phyloP scores from a whole-genome alignment of 2,329 filamentous ascomycete genomes.

The Penicillium carneum region DNA sequence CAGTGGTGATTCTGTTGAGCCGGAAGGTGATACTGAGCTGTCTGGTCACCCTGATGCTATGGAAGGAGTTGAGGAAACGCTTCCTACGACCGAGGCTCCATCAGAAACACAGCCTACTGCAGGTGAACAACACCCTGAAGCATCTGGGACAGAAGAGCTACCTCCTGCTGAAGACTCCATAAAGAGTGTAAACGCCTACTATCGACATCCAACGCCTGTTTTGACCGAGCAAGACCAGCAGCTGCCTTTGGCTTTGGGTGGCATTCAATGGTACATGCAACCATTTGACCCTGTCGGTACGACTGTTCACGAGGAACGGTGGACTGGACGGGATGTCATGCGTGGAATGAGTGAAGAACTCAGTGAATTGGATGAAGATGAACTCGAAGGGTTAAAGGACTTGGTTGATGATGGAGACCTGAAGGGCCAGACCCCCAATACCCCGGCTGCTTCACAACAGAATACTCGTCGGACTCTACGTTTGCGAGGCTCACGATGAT shows the following conservation, averaged over 20 bases:
- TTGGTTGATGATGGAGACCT: conserved; percentile 61
- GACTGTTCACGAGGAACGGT: conserved; percentile 77
- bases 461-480: conserved; percentile 33
- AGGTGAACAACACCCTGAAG: conserved; percentile 20
- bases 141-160: conserved; percentile 23
- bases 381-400: conserved; percentile 67
- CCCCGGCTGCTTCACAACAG: conserved; percentile 27
- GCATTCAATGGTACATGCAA: conserved; percentile 86
- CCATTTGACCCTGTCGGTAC: conserved; percentile 81
- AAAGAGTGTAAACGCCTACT: conserved; percentile 45
- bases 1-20: conserved; percentile 56
- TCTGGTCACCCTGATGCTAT: conserved; percentile 37
- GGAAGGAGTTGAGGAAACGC: conserved; percentile 32
- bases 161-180: conserved; percentile 30
- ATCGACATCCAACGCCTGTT: conserved; percentile 56
- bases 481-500: conserved; percentile 23
- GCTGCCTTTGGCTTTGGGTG: conserved; percentile 70
- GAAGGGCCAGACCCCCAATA: conserved; percentile 28
- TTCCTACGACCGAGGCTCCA: conserved; percentile 24
- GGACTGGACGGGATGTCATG: conserved; percentile 74
- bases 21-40: conserved; percentile 50
- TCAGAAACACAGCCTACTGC: conserved; percentile 16
- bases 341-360: conserved; percentile 82
- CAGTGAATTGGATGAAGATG: conserved; percentile 90
- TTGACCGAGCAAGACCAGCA: conserved; percentile 54